Conservation (phyloP, 176 grass and related monocot species). For the Typha latifolia region DNA sequence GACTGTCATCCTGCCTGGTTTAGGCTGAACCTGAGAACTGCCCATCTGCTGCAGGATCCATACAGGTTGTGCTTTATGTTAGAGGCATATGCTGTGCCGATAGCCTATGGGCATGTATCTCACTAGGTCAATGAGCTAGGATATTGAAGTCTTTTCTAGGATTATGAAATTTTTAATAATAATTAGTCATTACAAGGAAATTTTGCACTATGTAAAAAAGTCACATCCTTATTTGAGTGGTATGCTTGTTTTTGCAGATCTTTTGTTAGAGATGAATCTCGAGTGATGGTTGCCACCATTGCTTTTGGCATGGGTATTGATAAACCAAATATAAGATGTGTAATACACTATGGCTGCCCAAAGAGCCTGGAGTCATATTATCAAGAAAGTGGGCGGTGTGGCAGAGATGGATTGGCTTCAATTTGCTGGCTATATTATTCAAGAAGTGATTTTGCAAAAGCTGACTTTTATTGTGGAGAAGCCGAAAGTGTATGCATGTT, state of each 20-base stretch:
- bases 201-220: too few species aligned
- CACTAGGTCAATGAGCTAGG: too few species aligned
- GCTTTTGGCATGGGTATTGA: conserved; percentile 99
- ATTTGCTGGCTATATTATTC: conserved; percentile 93
- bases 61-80: too few species aligned
- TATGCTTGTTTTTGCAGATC: conserved; percentile 42
- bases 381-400: conserved; percentile 97
- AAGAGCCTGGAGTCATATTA: conserved; percentile 94
- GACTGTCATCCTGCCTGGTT: too few species aligned
- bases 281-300: conserved; percentile 86
- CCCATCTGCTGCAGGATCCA: too few species aligned
- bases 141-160: too few species aligned
- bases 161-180: too few species aligned
- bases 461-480: conserved; percentile 75
- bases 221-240: background rate
- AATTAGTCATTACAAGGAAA: too few species aligned
- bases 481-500: conserved; percentile 47
- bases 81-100: too few species aligned
- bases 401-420: conserved; percentile 85
- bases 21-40: too few species aligned
- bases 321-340: conserved; percentile 86
- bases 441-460: conserved; percentile 84
- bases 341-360: conserved; percentile 92
- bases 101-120: too few species aligned
- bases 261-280: conserved; percentile 80